Percentiles rank a stretch among this genome's conserved stretches.
phyloP scores from a whole-genome alignment of 192 early-diverging fungal genomes.

The Umbelopsis vinacea region DNA sequence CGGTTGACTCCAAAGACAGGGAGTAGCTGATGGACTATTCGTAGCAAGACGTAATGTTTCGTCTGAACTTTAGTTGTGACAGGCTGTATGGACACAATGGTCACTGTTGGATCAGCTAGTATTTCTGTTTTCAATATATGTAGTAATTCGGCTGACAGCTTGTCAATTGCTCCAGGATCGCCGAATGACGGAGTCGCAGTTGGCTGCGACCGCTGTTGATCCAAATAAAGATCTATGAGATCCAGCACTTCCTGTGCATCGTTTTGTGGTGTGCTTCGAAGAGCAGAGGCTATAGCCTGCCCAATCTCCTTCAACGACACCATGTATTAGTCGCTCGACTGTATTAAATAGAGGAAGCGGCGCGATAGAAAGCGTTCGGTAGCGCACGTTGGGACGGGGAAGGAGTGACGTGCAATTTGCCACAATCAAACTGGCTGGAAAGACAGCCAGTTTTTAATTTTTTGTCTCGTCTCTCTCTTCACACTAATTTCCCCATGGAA shows the following conservation, averaged over 20 bases:
- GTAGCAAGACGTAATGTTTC: constrained; percentile 34
- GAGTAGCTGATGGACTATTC: constrained; percentile 25
- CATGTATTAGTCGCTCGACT: not conserved
- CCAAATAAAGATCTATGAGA: constrained; percentile 39
- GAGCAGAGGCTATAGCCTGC: constrained; percentile 17
- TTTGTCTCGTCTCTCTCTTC: not conserved
- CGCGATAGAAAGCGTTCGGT: not conserved
- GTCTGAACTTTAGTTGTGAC: constrained; percentile 21
- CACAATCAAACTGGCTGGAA: not conserved
- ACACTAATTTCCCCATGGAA: constrained; percentile 50
- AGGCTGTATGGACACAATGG: constrained; percentile 27
- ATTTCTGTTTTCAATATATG: constrained; percentile 19
- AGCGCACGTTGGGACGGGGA: not conserved
- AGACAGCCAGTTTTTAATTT: not conserved
- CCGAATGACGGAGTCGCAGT: not conserved
- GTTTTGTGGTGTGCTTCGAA: constrained; percentile 15
- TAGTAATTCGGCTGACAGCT: constrained; percentile 32
- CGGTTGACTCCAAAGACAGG: constrained; percentile 28
- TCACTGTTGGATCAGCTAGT: not conserved
- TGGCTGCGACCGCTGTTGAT: constrained; percentile 31
- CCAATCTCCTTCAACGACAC: constrained; percentile 20
- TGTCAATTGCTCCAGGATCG: constrained; percentile 31
- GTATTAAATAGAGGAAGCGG: not conserved
- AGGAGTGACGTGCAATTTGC: constrained; percentile 7
- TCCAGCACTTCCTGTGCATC: constrained; percentile 34